phyloP scores from a whole-genome alignment of 2,329 filamentous ascomycete species.

The Aspergillus aculeatinus region DNA sequence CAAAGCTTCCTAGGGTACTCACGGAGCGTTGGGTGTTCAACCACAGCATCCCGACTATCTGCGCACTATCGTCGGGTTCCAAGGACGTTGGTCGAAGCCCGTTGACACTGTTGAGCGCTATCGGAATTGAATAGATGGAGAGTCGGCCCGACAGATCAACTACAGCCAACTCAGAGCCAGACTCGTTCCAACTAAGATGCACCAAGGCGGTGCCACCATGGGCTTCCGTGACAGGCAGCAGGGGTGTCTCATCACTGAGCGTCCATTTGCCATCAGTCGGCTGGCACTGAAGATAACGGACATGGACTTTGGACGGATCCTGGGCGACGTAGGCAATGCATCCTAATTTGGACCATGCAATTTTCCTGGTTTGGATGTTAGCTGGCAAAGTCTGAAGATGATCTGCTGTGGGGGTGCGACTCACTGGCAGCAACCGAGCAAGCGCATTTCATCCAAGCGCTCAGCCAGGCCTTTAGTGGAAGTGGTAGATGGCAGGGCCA shows the following conservation, averaged over 20 bases:
- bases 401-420: constrained; percentile 31
- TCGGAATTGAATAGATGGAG: constrained; percentile 68
- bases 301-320: constrained; percentile 68
- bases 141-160: constrained; percentile 78
- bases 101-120: constrained; percentile 71
- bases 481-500: constrained; percentile 53
- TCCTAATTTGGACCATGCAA: constrained; percentile 86
- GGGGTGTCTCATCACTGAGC: constrained; percentile 68
- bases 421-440: constrained; percentile 79
- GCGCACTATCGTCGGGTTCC: constrained; percentile 70
- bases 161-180: constrained; percentile 76
- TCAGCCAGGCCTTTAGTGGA: constrained; percentile 66
- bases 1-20: constrained; percentile 15
- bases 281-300: constrained; percentile 70
- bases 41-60: constrained; percentile 85
- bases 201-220: constrained; percentile 66
- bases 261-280: constrained; percentile 71
- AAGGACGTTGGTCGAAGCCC: constrained; percentile 60
- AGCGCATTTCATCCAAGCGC: constrained; percentile 73
- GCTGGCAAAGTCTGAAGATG: background rate
- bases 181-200: constrained; percentile 79
- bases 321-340: constrained; percentile 78
- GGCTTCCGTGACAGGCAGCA: constrained; percentile 61
- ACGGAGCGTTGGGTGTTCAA: constrained; percentile 60
- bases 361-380: constrained; percentile 55